Evolutionary conservation across 78 protist species (phyloP).

Genomic region (Dictyostelium purpureum): DNA sequence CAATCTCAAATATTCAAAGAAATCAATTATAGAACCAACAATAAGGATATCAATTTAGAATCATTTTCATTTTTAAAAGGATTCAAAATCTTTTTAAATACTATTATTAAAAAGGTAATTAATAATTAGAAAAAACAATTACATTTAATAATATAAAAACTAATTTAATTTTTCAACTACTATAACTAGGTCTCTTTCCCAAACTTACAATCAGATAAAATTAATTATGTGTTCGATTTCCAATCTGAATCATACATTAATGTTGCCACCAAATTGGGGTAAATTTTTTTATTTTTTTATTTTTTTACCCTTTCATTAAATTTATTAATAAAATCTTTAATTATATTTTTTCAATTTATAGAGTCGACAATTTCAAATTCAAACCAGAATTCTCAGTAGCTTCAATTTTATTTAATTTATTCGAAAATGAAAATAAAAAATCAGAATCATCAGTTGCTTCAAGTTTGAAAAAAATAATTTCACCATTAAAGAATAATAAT

Average conservation of each 20-base stretch:
- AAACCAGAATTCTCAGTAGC: no score
- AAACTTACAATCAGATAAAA: background rate
- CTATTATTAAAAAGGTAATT: background rate
- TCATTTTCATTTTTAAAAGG: slow-evolving; percentile 2
- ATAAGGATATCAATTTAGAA: background rate
- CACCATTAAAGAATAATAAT: background rate
- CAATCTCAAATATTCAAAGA: no score
- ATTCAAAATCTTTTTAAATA: background rate
- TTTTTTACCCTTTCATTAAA: background rate
- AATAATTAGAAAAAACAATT: background rate
- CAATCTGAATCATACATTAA: background rate
- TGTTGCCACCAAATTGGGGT: background rate
- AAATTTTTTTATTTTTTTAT: background rate
- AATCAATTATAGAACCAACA: background rate
- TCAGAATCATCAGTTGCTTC: background rate
- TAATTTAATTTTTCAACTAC: no score
- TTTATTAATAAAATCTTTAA: background rate
- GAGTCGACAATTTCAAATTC: no score
- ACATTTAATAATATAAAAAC: no score
- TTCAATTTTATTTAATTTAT: no score
- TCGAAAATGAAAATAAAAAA: no score
- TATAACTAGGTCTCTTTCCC: background rate
- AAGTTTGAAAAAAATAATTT: background rate
- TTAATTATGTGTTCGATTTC: background rate
- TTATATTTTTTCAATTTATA: background rate